Evolutionary conservation across 192 early-diverging fungal species (phyloP).

Genomic region (Entomortierella beljakovae): DNA sequence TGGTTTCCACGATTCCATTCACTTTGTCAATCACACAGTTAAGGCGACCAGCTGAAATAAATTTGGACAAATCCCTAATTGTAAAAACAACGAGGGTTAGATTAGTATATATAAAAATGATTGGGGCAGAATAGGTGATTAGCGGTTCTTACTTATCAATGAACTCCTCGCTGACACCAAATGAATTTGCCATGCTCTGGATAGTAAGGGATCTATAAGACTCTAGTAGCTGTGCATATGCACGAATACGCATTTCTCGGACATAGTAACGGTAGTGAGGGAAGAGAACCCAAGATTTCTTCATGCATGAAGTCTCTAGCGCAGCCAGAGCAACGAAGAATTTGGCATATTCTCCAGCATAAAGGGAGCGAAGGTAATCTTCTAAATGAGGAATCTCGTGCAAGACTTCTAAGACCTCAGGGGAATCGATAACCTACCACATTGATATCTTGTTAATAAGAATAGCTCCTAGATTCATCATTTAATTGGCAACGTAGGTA

Average conservation of each 20-base stretch:
- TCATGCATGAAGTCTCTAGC: constrained; percentile 80
- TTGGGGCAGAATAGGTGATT: background rate
- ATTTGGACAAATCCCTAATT: constrained; percentile 88
- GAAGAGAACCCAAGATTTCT: constrained; percentile 84
- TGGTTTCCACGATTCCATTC: constrained; percentile 96
- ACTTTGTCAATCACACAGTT: constrained; percentile 99
- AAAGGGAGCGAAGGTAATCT: constrained; percentile 87
- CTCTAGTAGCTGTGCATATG: constrained; percentile 95
- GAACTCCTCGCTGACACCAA: constrained; percentile 95
- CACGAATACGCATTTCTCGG: constrained; percentile 98
- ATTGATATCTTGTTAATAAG: background rate
- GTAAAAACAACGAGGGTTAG: background rate
- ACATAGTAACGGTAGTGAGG: constrained; percentile 94
- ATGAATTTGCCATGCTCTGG: constrained; percentile 96
- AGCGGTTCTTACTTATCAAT: constrained; percentile 81
- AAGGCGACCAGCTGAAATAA: constrained; percentile 94
- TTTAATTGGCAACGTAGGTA: background rate
- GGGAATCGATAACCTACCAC: constrained; percentile 86
- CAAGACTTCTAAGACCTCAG: constrained; percentile 97
- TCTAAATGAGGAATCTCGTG: constrained; percentile 88
- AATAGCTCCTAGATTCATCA: no score
- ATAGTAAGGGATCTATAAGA: constrained; percentile 94
- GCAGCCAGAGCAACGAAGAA: constrained; percentile 92
- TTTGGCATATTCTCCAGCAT: constrained; percentile 92
- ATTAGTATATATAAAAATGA: background rate